A percentile compares a stretch with the other conserved stretches of the same genome.
Evolutionary conservation across 2,329 filamentous ascomycete genomes (phyloP).

Genomic region (Amesomyces nigricolor): DNA sequence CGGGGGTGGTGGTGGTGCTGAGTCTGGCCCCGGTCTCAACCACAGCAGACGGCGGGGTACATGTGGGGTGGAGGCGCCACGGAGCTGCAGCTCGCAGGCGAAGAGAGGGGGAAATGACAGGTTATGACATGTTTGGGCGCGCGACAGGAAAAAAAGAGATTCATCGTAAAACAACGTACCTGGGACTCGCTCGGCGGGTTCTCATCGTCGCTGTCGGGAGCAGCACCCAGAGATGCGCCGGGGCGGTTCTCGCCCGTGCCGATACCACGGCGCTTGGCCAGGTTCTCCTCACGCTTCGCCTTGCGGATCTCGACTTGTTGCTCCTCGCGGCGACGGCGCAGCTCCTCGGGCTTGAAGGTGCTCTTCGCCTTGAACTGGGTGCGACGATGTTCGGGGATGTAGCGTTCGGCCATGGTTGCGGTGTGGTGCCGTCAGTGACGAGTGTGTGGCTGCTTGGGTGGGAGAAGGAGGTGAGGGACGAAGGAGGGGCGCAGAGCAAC

Average conservation of each 20-base stretch:
- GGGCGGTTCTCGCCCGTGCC: conserved; percentile 72
- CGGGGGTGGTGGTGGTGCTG: conserved; percentile 2
- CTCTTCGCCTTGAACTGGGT: conserved; percentile 99
- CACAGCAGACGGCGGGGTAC: conserved; percentile 25
- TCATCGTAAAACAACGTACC: conserved; percentile 49
- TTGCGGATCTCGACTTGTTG: conserved; percentile 99
- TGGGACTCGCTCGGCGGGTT: conserved; percentile 90
- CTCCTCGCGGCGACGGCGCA: conserved; percentile 95
- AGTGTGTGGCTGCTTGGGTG: conserved; percentile 9
- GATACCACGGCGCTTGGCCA: conserved; percentile 96
- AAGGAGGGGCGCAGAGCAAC: neutral
- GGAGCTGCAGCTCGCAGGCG: conserved; percentile 11
- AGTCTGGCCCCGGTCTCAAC: conserved; percentile 14
- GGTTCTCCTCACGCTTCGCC: conserved; percentile 96
- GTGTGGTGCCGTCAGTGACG: conserved; percentile 22
- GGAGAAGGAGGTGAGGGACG: conserved; percentile 2
- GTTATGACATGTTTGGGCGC: neutral
- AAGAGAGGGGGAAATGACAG: conserved; percentile 2
- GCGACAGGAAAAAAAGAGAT: conserved; percentile 10
- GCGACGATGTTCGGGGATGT: conserved; percentile 98
- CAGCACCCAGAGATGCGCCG: conserved; percentile 77
- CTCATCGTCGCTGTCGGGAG: conserved; percentile 96
- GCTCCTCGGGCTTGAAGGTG: conserved; percentile 98
- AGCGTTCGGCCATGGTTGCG: conserved; percentile 88
- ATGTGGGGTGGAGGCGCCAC: conserved; percentile 20